phyloP scores from a whole-genome alignment of 2,329 filamentous ascomycete species.

The Huntiella bhutanensis region DNA sequence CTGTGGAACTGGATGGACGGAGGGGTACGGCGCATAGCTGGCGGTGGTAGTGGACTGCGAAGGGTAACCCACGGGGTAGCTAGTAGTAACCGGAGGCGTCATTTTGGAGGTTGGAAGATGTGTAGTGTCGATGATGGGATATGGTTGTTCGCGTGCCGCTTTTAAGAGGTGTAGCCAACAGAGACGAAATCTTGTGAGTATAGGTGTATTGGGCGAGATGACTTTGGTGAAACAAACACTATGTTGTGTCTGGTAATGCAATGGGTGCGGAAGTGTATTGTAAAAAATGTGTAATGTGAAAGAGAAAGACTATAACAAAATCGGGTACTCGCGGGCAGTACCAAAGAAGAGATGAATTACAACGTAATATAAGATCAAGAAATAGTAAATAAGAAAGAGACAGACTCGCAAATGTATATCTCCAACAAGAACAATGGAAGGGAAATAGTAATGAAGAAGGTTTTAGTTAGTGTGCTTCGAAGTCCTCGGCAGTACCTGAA shows the following conservation, averaged over 20 bases:
- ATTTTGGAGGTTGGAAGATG: neutral
- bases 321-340: neutral
- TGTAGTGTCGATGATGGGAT: neutral
- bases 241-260: no score
- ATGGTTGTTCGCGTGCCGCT: no score
- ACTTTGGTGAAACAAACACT: no score
- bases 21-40: slow-evolving; percentile 4
- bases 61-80: slow-evolving; percentile 3
- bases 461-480: neutral
- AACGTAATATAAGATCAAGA: neutral
- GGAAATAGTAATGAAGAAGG: no score
- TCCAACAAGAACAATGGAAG: no score
- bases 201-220: no score
- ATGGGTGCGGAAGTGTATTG: no score
- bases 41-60: slow-evolving; percentile 3
- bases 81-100: slow-evolving; percentile 6
- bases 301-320: neutral
- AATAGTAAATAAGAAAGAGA: neutral
- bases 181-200: no score
- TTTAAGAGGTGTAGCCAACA: no score
- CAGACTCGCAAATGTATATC: no score
- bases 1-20: no score
- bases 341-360: neutral
- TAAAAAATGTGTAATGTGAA: no score
- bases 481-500: slow-evolving; percentile 1